These are phyloP conservation scores for Globisporangium mamillatum DNA, from an alignment of 352 stramenopile species.

Conservation along the genomic window DNA sequence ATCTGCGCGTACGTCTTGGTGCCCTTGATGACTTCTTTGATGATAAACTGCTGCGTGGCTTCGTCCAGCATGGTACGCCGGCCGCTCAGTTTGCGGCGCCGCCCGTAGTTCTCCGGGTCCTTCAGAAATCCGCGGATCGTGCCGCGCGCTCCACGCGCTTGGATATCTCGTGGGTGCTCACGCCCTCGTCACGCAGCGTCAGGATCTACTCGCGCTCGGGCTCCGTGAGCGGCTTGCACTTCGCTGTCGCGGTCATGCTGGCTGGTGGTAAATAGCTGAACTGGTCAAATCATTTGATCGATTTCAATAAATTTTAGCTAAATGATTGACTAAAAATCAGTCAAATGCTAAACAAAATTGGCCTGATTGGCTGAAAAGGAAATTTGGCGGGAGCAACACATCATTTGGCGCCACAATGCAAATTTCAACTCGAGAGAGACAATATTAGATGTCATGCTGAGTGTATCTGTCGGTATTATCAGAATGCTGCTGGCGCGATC, in stretches of 20 bases:
- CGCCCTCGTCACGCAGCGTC: conserved; percentile 1
- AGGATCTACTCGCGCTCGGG: conserved; percentile 11
- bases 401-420: too few relatives aligned
- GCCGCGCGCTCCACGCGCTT: conserved; percentile 3
- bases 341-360: too few relatives aligned
- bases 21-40: conserved; percentile 8
- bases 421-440: too few relatives aligned
- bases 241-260: conserved; percentile 1
- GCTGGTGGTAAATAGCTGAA: too few relatives aligned
- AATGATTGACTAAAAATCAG: too few relatives aligned
- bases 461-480: neutral
- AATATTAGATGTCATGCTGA: too few relatives aligned
- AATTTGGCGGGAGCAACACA: too few relatives aligned
- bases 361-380: too few relatives aligned
- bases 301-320: too few relatives aligned
- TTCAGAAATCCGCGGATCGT: conserved; percentile 2
- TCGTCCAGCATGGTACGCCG: conserved; percentile 8
- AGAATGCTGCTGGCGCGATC: neutral
- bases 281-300: too few relatives aligned
- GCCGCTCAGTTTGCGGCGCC: neutral
- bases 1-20: conserved; percentile 10
- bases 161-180: conserved; percentile 9
- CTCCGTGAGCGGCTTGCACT: conserved; percentile 7
- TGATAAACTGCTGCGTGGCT: conserved; percentile 10
- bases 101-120: conserved; percentile 8